These are phyloP conservation scores for Mrakia gelida DNA, from an alignment of 768 basidiomycete genomes.

Conservation along the genomic window DNA sequence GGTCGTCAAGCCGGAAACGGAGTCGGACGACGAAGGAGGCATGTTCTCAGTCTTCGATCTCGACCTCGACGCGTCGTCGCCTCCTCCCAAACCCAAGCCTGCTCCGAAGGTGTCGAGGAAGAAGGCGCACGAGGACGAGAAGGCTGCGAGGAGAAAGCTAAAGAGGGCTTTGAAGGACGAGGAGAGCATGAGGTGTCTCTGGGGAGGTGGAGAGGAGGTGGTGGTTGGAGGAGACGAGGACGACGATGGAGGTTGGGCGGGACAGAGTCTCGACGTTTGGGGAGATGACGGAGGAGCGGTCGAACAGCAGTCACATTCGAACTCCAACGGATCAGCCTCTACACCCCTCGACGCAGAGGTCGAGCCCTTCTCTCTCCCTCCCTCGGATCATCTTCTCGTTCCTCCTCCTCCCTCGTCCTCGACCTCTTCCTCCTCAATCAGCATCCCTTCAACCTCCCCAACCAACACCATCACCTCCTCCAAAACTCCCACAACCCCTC, in stretches of 20 bases:
- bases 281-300: not conserved
- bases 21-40: slow-evolving; percentile 10
- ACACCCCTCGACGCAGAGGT: not conserved
- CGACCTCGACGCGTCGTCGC: not conserved
- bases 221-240: not conserved
- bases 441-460: not conserved
- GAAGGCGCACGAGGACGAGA: slow-evolving; percentile 16
- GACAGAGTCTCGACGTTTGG: slow-evolving; percentile 22
- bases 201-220: slow-evolving; percentile 6
- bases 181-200: slow-evolving; percentile 1
- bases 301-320: not conserved
- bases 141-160: slow-evolving; percentile 9
- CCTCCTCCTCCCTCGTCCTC: not conserved
- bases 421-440: not conserved
- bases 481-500: not conserved
- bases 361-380: not conserved
- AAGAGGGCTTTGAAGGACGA: slow-evolving; percentile 16
- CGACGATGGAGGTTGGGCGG: not conserved
- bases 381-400: not conserved
- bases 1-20: not conserved
- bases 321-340: not conserved
- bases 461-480: slow-evolving; percentile 5
- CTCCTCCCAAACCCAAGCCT: not conserved
- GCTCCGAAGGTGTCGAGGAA: not conserved
- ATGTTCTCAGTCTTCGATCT: slow-evolving; percentile 26